phyloP scores from a whole-genome alignment of 2,329 filamentous ascomycete genomes.

The Aspergillus tamarii region DNA sequence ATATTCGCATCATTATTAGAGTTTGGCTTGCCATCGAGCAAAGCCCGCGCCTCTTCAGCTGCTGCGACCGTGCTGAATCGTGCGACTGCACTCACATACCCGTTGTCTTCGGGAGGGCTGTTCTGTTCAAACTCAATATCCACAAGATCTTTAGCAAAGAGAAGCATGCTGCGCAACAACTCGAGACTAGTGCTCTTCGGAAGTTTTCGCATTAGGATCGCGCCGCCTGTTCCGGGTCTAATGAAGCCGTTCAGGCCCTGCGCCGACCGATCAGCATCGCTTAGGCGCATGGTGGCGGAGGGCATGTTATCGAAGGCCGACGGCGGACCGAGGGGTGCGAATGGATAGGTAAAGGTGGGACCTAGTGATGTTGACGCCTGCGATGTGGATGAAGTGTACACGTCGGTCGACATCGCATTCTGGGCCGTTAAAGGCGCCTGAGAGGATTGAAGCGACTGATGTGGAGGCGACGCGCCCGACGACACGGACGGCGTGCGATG shows the following conservation, averaged over 20 bases:
- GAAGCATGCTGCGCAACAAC: slow-evolving; percentile 63
- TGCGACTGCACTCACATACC: slow-evolving; percentile 61
- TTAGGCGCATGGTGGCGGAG: slow-evolving; percentile 38
- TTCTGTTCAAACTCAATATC: slow-evolving; percentile 60
- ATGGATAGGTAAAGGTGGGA: slow-evolving; percentile 40
- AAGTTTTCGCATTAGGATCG: slow-evolving; percentile 62
- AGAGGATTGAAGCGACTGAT: slow-evolving; percentile 36
- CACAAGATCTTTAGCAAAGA: slow-evolving; percentile 67
- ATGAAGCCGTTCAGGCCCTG: slow-evolving; percentile 41
- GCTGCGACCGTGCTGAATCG: slow-evolving; percentile 60
- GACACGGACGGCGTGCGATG: slow-evolving; percentile 45
- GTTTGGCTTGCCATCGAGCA: slow-evolving; percentile 65
- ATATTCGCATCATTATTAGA: slow-evolving; percentile 63
- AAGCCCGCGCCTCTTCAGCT: slow-evolving; percentile 62
- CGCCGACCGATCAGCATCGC: slow-evolving; percentile 39
- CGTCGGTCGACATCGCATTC: slow-evolving; percentile 49
- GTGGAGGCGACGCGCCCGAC: slow-evolving; percentile 43
- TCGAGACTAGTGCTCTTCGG: slow-evolving; percentile 62
- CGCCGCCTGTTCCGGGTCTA: slow-evolving; percentile 36
- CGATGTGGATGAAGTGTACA: slow-evolving; percentile 43
- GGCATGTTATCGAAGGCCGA: slow-evolving; percentile 39
- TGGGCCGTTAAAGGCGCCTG: slow-evolving; percentile 43
- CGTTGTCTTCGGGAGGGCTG: slow-evolving; percentile 59
- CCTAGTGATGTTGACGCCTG: slow-evolving; percentile 40
- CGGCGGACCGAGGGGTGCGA: slow-evolving; percentile 43